phyloP scores from a whole-genome alignment of 257 asterid genomes.

The Capsicum rhomboideum region DNA sequence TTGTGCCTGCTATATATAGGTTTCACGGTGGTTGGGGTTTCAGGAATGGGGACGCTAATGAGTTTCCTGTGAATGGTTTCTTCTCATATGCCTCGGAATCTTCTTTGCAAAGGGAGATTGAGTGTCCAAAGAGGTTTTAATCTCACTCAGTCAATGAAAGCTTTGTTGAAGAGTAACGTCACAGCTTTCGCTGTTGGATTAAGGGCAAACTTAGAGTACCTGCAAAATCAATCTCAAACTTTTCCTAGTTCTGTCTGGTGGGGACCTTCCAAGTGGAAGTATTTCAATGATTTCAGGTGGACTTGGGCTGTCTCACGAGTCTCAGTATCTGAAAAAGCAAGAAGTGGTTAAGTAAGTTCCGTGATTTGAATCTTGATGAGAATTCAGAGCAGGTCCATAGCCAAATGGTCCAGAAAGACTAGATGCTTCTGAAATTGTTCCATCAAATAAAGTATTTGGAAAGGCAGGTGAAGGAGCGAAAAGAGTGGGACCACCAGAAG shows the following conservation, averaged over 20 bases:
- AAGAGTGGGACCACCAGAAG: constrained; percentile 91
- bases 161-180: constrained; percentile 66
- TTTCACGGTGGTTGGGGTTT: constrained; percentile 89
- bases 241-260: constrained; percentile 41
- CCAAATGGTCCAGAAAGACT: constrained; percentile 62
- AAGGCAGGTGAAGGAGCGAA: constrained; percentile 67
- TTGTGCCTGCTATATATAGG: constrained; percentile 59
- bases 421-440: constrained; percentile 51
- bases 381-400: constrained; percentile 36
- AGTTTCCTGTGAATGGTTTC: constrained; percentile 44
- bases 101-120: constrained; percentile 71
- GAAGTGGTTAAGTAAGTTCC: constrained; percentile 69
- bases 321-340: constrained; percentile 49
- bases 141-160: constrained; percentile 78
- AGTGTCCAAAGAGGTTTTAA: constrained; percentile 76
- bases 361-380: constrained; percentile 72
- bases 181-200: constrained; percentile 87
- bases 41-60: constrained; percentile 58
- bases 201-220: constrained; percentile 55
- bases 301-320: constrained; percentile 28
- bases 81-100: constrained; percentile 50
- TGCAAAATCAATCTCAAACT: constrained; percentile 45
- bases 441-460: constrained; percentile 74
- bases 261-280: constrained; percentile 27
- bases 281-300: constrained; percentile 18